These are phyloP conservation scores for Gomphus sp. DNA, from an alignment of 1,284 basidiomycete genomes.

Conservation along the genomic window DNA sequence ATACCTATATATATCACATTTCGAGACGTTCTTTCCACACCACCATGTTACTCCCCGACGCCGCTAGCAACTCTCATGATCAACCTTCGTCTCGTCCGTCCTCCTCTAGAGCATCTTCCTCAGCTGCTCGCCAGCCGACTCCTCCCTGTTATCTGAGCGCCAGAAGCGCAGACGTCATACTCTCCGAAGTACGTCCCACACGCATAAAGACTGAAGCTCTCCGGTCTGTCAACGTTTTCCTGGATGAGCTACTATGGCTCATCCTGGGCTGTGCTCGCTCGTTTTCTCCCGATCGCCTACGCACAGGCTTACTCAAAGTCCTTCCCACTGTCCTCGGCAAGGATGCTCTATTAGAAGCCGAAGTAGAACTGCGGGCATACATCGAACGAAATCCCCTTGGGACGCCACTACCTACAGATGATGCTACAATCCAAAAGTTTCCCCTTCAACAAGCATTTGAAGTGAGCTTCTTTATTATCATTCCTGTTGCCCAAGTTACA, in stretches of 20 bases:
- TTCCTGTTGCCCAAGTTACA: slow-evolving; percentile 7
- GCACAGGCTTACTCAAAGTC: slow-evolving; percentile 61
- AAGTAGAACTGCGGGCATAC: slow-evolving; percentile 82
- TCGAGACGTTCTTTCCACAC: neutral
- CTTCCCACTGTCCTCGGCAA: slow-evolving; percentile 76
- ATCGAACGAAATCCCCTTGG: slow-evolving; percentile 53
- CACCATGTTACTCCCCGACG: slow-evolving; percentile 6
- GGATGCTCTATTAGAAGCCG: slow-evolving; percentile 85
- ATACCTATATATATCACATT: neutral
- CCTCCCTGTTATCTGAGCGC: slow-evolving; percentile 69
- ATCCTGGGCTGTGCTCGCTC: slow-evolving; percentile 65
- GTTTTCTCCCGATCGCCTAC: slow-evolving; percentile 68
- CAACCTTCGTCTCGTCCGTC: slow-evolving; percentile 17
- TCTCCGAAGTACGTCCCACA: slow-evolving; percentile 86
- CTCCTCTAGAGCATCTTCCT: slow-evolving; percentile 2
- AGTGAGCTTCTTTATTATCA: slow-evolving; percentile 33
- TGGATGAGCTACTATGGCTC: slow-evolving; percentile 80
- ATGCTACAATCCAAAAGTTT: slow-evolving; percentile 43
- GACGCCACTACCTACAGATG: slow-evolving; percentile 27
- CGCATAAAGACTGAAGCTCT: slow-evolving; percentile 70
- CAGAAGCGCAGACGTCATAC: slow-evolving; percentile 78
- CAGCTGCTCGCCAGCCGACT: slow-evolving; percentile 16
- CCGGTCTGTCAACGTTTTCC: slow-evolving; percentile 68
- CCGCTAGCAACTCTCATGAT: slow-evolving; percentile 16
- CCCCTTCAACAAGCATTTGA: slow-evolving; percentile 65